Evolutionary conservation across 1,139 yeast genomes (phyloP).

Genomic region (Meyerozyma athensensis): DNA sequence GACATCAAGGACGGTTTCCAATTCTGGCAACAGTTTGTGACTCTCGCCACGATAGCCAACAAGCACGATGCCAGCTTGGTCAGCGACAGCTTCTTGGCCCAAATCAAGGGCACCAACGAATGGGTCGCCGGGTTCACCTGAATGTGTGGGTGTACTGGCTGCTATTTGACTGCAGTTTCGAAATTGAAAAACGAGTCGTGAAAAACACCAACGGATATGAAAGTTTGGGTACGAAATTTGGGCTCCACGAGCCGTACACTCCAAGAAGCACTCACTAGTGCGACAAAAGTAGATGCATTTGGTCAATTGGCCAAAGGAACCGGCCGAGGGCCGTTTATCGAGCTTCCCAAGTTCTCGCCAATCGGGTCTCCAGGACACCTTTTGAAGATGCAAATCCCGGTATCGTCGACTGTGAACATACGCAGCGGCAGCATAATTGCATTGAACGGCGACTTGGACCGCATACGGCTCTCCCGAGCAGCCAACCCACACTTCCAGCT

Average conservation of each 20-base stretch:
- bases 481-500: slow-evolving; percentile 22
- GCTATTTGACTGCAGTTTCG: not conserved
- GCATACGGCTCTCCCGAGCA: slow-evolving; percentile 13
- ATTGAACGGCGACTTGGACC: slow-evolving; percentile 29
- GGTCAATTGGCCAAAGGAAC: slow-evolving; percentile 14
- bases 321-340: slow-evolving; percentile 40
- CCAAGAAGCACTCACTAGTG: not conserved
- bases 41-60: slow-evolving; percentile 32
- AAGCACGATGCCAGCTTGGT: slow-evolving; percentile 33
- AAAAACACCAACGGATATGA: not conserved
- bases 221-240: too few relatives aligned
- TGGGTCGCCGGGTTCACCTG: slow-evolving; percentile 32
- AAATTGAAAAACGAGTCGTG: not conserved
- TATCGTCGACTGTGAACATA: slow-evolving; percentile 27
- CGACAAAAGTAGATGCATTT: slow-evolving; percentile 2
- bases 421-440: slow-evolving; percentile 31
- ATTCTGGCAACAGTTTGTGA: slow-evolving; percentile 40
- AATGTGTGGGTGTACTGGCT: slow-evolving; percentile 1
- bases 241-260: too few relatives aligned
- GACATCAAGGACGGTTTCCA: slow-evolving; percentile 39
- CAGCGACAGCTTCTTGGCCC: slow-evolving; percentile 25
- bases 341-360: slow-evolving; percentile 30
- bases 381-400: slow-evolving; percentile 34
- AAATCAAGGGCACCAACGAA: slow-evolving; percentile 37
- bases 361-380: slow-evolving; percentile 27